Evolutionary conservation across 768 basidiomycete species (phyloP).

Genomic region (Hebeloma cylindrosporum): DNA sequence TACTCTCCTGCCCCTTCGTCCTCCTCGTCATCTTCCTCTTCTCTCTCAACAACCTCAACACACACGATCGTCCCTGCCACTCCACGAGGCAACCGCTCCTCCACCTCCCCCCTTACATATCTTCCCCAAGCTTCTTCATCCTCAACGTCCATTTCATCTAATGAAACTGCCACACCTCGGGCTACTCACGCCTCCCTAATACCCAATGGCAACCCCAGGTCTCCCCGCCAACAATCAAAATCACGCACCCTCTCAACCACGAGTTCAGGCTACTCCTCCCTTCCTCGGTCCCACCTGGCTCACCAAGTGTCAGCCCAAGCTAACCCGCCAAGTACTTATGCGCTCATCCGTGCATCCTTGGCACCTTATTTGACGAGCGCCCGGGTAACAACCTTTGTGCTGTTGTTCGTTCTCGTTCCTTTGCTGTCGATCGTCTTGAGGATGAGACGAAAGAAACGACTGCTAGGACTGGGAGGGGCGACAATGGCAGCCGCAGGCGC

Average conservation of each 20-base stretch:
- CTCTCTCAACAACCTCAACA: constrained; percentile 70
- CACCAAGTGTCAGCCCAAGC: constrained; percentile 18
- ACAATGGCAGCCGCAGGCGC: constrained; percentile 14
- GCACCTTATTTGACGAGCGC: constrained; percentile 48
- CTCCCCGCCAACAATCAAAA: constrained; percentile 23
- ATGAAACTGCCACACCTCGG: constrained; percentile 36
- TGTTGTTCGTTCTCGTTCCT: constrained; percentile 47
- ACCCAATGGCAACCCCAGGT: constrained; percentile 14
- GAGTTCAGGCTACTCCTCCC: constrained; percentile 23
- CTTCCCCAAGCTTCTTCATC: constrained; percentile 33
- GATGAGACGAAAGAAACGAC: constrained; percentile 42
- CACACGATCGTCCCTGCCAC: constrained; percentile 66
- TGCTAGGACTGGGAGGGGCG: constrained; percentile 17
- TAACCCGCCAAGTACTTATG: constrained; percentile 32
- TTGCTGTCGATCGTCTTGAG: constrained; percentile 52
- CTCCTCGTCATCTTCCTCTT: constrained; percentile 65
- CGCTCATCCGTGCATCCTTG: constrained; percentile 49
- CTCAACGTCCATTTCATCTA: constrained; percentile 38
- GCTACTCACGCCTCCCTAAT: constrained; percentile 11
- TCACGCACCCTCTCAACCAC: constrained; percentile 24
- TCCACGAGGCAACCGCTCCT: constrained; percentile 31
- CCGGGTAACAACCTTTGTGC: constrained; percentile 48
- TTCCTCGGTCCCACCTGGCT: constrained; percentile 22
- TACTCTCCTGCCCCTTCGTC: constrained; percentile 55
- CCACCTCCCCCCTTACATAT: constrained; percentile 25